Base-by-base conservation (phyloP, 2,329 filamentous ascomycete genomes). In the Pseudocercospora eumusae region DNA sequence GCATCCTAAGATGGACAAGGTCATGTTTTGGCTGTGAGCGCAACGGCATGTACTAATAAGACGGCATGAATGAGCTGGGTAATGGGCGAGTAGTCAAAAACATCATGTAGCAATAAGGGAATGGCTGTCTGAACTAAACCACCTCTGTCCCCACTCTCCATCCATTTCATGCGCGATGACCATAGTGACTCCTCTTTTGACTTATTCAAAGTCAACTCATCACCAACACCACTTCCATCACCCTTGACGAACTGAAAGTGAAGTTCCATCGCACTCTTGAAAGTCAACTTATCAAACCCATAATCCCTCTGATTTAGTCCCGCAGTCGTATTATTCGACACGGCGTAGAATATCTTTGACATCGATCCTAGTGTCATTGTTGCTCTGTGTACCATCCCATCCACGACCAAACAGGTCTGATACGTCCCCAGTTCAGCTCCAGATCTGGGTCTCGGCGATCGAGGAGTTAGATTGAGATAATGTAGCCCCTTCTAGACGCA, bases 171-270 rank as follows among this genome's bases (percentile, higher is more conserved):
- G n/a, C n/a, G n/a, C n/a, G n/a, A n/a, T n/a, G n/a, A n/a, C n/a
- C n/a, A n/a, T n/a, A n/a, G n/a, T n/a, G n/a, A n/a, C n/a, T n/a
- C n/a, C n/a, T n/a, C n/a, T n/a, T n/a, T n/a, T n/a, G n/a, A n/a
- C n/a, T n/a, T n/a, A n/a, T n/a, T n/a, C n/a, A 69, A 31, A 11
- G 63, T 70, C 40, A 69, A 23, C 44, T 67, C 61, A 60, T 71
- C 69, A 4, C 69, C 68, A 31, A 70, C 50, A 53, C 60, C 58
- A 2, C 60, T 59, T 31, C 68, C 68, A 27, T 73, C 71, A 28
- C 81, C 81, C 7, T 74, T 74, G 59, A 83, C 75, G 59, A 80
- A 82, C 57, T 80, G 71, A 77, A 78, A 83, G n/a, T 75, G 77
- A 2, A 79, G 64, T 0, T 75, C 73, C 3, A 71, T 78, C 4